Percentiles rank a stretch among this genome's conserved stretches.
Conservation (phyloP, 2,329 filamentous ascomycete species). For the Madurella mycetomatis region DNA sequence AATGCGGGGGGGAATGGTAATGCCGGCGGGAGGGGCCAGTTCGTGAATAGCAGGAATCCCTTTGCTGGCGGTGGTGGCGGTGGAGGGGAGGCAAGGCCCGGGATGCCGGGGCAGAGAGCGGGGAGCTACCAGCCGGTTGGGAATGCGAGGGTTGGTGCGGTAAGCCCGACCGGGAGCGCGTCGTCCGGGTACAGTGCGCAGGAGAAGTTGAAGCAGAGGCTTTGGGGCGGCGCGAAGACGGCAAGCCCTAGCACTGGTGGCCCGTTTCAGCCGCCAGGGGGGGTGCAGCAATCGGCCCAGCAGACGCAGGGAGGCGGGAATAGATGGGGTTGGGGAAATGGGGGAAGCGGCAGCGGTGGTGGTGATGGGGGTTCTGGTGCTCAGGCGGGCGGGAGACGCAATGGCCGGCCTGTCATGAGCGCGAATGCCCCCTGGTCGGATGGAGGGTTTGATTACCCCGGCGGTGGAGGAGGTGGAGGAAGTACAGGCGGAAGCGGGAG, state of each 20-base stretch:
- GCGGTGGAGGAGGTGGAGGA: slow-evolving; percentile 31
- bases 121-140: slow-evolving; percentile 66
- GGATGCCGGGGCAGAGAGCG: slow-evolving; percentile 48
- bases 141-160: slow-evolving; percentile 14
- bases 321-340: slow-evolving; percentile 35
- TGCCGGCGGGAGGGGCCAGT: slow-evolving; percentile 31
- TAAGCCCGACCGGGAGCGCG: slow-evolving; percentile 28
- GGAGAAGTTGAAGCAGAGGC: slow-evolving; percentile 73
- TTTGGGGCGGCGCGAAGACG: slow-evolving; percentile 62
- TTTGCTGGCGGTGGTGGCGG: slow-evolving; percentile 29
- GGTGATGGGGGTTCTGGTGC: slow-evolving; percentile 18
- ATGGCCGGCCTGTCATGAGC: slow-evolving; percentile 39
- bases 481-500: slow-evolving; percentile 23
- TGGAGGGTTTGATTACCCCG: slow-evolving; percentile 38
- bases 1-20: slow-evolving; percentile 32
- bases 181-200: slow-evolving; percentile 59
- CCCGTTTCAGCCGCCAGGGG: slow-evolving; percentile 45
- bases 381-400: slow-evolving; percentile 29
- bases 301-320: slow-evolving; percentile 20
- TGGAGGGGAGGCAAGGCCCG: slow-evolving; percentile 39
- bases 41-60: slow-evolving; percentile 27
- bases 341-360: slow-evolving; percentile 34
- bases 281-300: slow-evolving; percentile 20
- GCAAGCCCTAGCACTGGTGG: slow-evolving; percentile 48
- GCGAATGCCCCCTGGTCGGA: slow-evolving; percentile 46